Base-by-base conservation (phyloP, 495 filamentous ascomycete genomes). In the Cryomyces minteri region DNA sequence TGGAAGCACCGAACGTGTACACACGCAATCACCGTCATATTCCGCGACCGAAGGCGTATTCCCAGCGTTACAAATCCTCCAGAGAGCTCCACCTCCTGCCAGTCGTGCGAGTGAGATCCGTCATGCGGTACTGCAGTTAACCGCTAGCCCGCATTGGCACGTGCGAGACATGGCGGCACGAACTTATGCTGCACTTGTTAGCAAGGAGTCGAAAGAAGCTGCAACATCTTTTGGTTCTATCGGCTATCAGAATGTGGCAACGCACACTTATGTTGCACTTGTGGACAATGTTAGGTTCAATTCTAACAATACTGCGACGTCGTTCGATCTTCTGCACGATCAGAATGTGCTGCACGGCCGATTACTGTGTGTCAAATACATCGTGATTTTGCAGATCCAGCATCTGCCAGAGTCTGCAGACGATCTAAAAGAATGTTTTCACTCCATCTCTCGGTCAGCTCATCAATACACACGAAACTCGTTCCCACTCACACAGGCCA, bases 131-230 rank as follows among this genome's bases (percentile, higher is more conserved):
- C 52, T 61, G 7, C 54, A 57, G 34, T 74, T 84, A 34, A 64
- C 88, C 31, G 72, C 69, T n/a, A 88, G 80, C 50, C 68, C 70
- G 2, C 69, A 86, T 11, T 96, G 88, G 90, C 78, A 84, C 52
- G 78, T 96, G 18, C 72, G 90, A 45, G 87, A 94, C 55, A 87
- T 94, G 49, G 84, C 88, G 10, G 87, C 88, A 5, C 73, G 82
- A 37, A 82, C 88, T 12, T 54, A 6, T 69, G 84, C 48, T 76
- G 76, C 43, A 74, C 73, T n/a, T 39, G 30, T 48, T 46, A 8
- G 43, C 45, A 4, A 6, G 34, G 58, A 74, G 18, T 25, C 18
- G 18, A 25, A 25, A 25, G 18, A 25, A 25, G 18, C 18, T 25
- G 18, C 18, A 25, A 25, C 18, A 25, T 25, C 18, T 1, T 25